Evolutionary conservation across 2,329 filamentous ascomycete genomes (phyloP), one percentile per base, ranked within the genome.

Genomic region (Magnaporthiopsis rhizophila): DNA sequence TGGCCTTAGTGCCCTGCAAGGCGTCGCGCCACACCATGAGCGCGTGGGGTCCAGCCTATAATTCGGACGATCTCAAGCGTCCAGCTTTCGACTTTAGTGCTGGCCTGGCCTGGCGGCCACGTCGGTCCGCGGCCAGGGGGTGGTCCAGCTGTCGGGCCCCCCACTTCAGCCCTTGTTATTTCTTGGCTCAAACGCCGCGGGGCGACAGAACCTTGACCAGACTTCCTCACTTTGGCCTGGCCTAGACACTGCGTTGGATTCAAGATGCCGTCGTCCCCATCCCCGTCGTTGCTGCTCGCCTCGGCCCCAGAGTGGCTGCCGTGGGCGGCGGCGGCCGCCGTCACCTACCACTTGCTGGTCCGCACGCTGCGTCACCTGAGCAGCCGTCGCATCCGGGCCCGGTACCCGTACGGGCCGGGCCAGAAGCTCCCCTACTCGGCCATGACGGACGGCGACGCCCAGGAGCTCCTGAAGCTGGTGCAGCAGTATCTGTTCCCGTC

Each of bases 381-480:
- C 13, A 9, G n/a, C 24, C 34, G n/a, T 7, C 24, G 26, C 36
- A 24, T 32, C 3, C 56, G 24, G 24, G 34, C 30, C n/a, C 34
- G 32, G 24, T 63, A 45, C 57, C 62, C 62, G 12, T 63, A 50
- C 28, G 56, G 56, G 24, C 62, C 57, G 12, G 26, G 34, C 34
- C 28, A 59, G 24, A 59, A 59, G 62, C 45, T 53, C 21, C 62
- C 62, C 32, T 59, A 50, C 62, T 63, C 62, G 24, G 32, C 62
- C 62, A 80, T 80, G 78, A 79, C 76, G 21, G 74, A 75, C 58
- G 66, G 74, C 66, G 76, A 83, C 62, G 79, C 82, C 7, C 78
- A 80, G 65, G 72, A 74, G 64, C 78, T 83, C 66, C 69, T 80
- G 21, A 72, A 74, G 65, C 71, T 72, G 45, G 65, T 77, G 8